These are phyloP conservation scores for Penicillium nucicola DNA, from an alignment of 495 filamentous ascomycete species.

Conservation along the genomic window DNA sequence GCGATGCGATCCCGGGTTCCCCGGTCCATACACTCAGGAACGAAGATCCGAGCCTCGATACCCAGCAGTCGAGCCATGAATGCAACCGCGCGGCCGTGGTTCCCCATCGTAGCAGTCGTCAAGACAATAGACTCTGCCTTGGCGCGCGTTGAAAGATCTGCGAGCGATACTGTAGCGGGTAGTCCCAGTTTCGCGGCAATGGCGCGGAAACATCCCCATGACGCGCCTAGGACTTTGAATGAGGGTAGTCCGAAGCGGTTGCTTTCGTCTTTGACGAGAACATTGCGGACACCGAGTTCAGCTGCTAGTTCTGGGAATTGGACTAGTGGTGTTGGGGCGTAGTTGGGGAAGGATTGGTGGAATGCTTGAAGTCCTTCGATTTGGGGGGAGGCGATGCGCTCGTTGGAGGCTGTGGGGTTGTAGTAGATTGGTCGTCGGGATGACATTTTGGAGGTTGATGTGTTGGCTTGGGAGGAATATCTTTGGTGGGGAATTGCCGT, in stretches of 20 bases:
- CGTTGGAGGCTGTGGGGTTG: constrained; percentile 23
- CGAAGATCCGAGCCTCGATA: constrained; percentile 51
- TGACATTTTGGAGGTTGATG: constrained; percentile 8
- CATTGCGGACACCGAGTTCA: constrained; percentile 50
- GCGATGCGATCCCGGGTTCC: constrained; percentile 51
- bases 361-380: constrained; percentile 31
- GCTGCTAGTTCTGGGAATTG: constrained; percentile 49
- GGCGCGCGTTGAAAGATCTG: constrained; percentile 37
- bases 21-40: constrained; percentile 51
- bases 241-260: constrained; percentile 60
- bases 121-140: constrained; percentile 28
- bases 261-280: constrained; percentile 61
- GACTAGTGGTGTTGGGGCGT: constrained; percentile 48
- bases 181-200: constrained; percentile 41
- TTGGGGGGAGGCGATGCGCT: constrained; percentile 11
- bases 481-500: neutral
- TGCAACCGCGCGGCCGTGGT: constrained; percentile 68
- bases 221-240: constrained; percentile 76
- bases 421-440: constrained; percentile 26
- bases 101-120: constrained; percentile 64
- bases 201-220: constrained; percentile 64
- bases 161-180: constrained; percentile 30
- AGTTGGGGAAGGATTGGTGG: constrained; percentile 51
- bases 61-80: constrained; percentile 57
- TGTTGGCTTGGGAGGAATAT: neutral